phyloP scores from a whole-genome alignment of 1,284 basidiomycete genomes.

The Meira nashicola region DNA sequence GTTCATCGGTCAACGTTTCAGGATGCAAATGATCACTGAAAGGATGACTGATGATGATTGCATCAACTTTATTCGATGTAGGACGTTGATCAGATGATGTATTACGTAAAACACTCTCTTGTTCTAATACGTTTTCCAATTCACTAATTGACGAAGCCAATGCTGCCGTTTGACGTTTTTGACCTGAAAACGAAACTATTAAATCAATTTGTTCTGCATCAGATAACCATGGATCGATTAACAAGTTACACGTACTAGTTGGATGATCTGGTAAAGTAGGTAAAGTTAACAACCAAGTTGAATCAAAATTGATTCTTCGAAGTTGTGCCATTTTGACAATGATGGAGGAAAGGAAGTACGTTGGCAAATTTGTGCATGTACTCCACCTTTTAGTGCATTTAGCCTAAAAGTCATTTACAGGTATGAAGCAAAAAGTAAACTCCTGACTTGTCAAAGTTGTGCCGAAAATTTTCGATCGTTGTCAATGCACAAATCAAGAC shows the following conservation, averaged over 20 bases:
- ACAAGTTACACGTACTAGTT: neutral
- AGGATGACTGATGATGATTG: conserved; percentile 16
- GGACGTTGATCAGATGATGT: neutral
- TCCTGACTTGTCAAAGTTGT: too few relatives aligned
- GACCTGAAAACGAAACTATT: conserved; percentile 10
- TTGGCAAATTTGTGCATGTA: too few relatives aligned
- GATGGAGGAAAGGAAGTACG: too few relatives aligned
- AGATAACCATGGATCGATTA: conserved; percentile 17
- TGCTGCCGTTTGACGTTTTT: conserved; percentile 9
- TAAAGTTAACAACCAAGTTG: neutral
- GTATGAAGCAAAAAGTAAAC: too few relatives aligned
- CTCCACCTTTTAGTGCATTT: too few relatives aligned
- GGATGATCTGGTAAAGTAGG: neutral
- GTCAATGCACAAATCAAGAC: too few relatives aligned
- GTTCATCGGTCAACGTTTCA: conserved; percentile 8
- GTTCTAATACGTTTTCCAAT: conserved; percentile 8
- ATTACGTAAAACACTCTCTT: neutral
- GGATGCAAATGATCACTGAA: conserved; percentile 21
- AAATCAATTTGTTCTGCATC: conserved; percentile 15
- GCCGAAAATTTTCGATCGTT: too few relatives aligned
- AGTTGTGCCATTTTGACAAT: neutral
- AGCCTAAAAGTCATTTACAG: too few relatives aligned
- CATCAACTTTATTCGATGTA: conserved; percentile 9
- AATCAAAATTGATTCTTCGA: neutral
- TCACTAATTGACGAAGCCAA: conserved; percentile 2